Conservation (phyloP, 805 yeast genomes). For the Teunomyces kruisii region DNA sequence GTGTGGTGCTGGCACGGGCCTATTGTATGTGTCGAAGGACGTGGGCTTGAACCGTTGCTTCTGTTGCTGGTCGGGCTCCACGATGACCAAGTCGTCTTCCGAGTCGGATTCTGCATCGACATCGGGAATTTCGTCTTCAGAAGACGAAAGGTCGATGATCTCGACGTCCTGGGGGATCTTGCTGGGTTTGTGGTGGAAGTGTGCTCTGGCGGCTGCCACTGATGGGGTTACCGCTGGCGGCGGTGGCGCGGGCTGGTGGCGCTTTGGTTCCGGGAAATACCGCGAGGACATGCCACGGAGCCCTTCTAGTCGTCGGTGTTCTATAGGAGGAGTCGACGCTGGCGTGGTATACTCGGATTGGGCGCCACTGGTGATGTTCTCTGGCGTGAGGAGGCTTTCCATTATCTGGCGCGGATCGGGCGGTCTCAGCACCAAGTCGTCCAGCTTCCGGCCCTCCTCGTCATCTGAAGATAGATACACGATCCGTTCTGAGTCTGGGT, state of each 20-base stretch:
- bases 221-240: too few relatives aligned
- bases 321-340: neutral
- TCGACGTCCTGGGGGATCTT: slow-evolving; percentile 4
- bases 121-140: slow-evolving; percentile 5
- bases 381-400: neutral
- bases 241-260: neutral
- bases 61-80: slow-evolving; percentile 6
- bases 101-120: slow-evolving; percentile 4
- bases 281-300: neutral
- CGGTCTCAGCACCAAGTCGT: neutral
- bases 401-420: neutral
- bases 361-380: neutral
- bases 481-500: slow-evolving; percentile 2
- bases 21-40: slow-evolving; percentile 9
- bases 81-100: slow-evolving; percentile 12
- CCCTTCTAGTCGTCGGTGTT: neutral
- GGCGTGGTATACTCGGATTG: neutral
- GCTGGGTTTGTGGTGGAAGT: neutral
- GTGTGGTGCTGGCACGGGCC: slow-evolving; percentile 10
- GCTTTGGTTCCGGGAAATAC: neutral
- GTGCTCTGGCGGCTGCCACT: too few relatives aligned
- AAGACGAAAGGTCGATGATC: slow-evolving; percentile 6
- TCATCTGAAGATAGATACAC: slow-evolving; percentile 13
- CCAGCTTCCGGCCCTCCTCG: slow-evolving; percentile 2
- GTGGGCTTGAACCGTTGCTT: slow-evolving; percentile 13